phyloP scores from a whole-genome alignment of 2,329 filamentous ascomycete genomes.

The Ophiostoma australiae region DNA sequence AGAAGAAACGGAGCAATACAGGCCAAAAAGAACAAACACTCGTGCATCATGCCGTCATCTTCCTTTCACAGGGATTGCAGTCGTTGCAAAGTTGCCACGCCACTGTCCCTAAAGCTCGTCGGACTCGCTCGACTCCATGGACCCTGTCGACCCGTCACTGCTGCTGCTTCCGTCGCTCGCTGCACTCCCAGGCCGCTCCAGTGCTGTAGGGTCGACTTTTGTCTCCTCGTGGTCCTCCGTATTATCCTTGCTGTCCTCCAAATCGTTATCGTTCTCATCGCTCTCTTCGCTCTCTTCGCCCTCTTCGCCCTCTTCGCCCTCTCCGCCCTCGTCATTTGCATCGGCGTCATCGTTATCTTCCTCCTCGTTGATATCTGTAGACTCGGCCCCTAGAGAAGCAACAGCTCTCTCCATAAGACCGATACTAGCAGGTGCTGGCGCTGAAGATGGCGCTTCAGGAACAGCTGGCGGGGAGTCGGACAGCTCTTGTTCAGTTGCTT shows the following conservation, averaged over 20 bases:
- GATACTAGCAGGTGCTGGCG: background rate
- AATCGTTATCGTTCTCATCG: background rate
- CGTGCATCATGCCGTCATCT: slow-evolving; percentile 5
- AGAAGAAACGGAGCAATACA: background rate
- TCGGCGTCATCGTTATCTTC: background rate
- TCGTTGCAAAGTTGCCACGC: slow-evolving; percentile 10
- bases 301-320: background rate
- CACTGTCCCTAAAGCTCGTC: slow-evolving; percentile 13
- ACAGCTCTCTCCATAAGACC: background rate
- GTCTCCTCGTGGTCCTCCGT: background rate
- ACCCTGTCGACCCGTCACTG: background rate
- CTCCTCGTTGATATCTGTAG: background rate
- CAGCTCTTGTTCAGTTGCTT: background rate
- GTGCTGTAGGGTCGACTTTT: background rate
- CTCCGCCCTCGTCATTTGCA: background rate
- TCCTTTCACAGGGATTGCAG: background rate
- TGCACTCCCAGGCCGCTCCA: background rate
- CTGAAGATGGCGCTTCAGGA: background rate
- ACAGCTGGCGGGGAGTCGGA: slow-evolving; percentile 5
- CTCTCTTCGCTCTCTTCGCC: background rate
- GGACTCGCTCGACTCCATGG: background rate
- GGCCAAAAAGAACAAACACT: background rate
- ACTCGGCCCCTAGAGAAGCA: background rate
- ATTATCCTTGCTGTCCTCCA: background rate
- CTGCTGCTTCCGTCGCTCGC: slow-evolving; percentile 11